Base-by-base conservation (phyloP, 164 flowering plant species). In the Santalum album region DNA sequence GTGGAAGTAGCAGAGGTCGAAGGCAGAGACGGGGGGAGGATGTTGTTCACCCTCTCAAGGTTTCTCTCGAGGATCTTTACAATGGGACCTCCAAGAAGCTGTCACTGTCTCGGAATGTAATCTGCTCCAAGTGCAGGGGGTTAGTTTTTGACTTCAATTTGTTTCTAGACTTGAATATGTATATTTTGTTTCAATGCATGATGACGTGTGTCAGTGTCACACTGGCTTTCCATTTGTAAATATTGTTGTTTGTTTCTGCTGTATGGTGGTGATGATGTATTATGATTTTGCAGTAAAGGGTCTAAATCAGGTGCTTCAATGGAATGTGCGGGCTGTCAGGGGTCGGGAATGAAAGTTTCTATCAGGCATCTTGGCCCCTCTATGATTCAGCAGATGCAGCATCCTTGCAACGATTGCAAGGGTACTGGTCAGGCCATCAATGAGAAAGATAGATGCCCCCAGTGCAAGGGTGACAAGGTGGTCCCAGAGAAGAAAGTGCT, bases 361-460 rank as follows among this genome's bases (percentile, higher is more conserved):
- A 83, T 84, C 1, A 73, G 96, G 66, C 92, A 87, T 5, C 71
- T 87, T 36, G 96, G 96, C 10, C 96, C 92, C 23, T 75, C 80
- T 20, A 87, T 87, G 96, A 84, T 87, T 56, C 91, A 84, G 75
- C 96, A 87, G 61, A 82, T 84, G 89, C 96, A 87, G 67, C 96
- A 87, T 24, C 70, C 87, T 55, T 87, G 96, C 67, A 84, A 84
- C 62, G 87, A 82, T 43, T 87, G 96, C 55, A 82, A 78, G 50
- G 96, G 96, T 0, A 85, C 88, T 51, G 96, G 96, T 14, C 91
- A 89, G 69, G 72, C 76, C 1, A 89, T 89, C 22, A 78, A 12
- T 40, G 94, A 89, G 12, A 84, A 70, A 48, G 96, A 89, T 53
- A 80, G 96, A 0, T 89, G 96, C 75, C 68, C 94, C 1, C 77